Percentiles rank a stretch among this genome's conserved stretches.
Conservation (phyloP, 2,329 filamentous ascomycete species). For the Exophiala sideris region DNA sequence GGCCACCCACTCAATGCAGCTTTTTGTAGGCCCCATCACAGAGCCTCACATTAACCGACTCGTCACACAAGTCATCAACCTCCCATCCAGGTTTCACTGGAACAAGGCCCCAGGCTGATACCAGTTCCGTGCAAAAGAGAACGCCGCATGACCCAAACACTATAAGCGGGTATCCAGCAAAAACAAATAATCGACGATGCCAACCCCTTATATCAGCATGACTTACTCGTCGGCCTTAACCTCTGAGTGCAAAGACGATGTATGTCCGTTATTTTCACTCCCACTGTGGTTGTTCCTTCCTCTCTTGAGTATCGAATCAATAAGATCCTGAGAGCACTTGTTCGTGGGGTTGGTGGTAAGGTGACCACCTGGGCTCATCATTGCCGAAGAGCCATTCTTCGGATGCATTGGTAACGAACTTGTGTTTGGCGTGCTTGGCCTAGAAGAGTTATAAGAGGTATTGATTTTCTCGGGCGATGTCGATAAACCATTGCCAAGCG, state of each 20-base stretch:
- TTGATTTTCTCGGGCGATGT: background rate
- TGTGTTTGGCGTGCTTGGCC: background rate
- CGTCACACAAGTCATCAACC: no score
- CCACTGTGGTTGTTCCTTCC: slow-evolving; percentile 3
- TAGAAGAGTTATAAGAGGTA: background rate
- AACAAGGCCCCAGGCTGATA: no score
- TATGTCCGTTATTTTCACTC: background rate
- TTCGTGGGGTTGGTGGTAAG: slow-evolving; percentile 5
- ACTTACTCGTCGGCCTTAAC: background rate
- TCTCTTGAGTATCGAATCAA: slow-evolving; percentile 19
- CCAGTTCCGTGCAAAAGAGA: background rate
- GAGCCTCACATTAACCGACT: no score
- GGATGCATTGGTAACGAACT: background rate
- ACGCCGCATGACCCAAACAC: background rate
- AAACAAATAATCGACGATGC: background rate
- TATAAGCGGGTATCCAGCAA: background rate
- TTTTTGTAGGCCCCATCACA: no score
- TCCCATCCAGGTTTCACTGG: no score
- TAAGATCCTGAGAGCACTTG: slow-evolving; percentile 17
- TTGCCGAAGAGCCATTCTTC: slow-evolving; percentile 4
- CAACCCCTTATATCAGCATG: background rate
- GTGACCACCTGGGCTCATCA: background rate
- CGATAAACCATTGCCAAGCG: background rate
- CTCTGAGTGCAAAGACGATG: background rate
- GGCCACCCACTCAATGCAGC: no score